Conservation (phyloP, 805 yeast genomes). For the Saccharomycopsis fibuligera region DNA sequence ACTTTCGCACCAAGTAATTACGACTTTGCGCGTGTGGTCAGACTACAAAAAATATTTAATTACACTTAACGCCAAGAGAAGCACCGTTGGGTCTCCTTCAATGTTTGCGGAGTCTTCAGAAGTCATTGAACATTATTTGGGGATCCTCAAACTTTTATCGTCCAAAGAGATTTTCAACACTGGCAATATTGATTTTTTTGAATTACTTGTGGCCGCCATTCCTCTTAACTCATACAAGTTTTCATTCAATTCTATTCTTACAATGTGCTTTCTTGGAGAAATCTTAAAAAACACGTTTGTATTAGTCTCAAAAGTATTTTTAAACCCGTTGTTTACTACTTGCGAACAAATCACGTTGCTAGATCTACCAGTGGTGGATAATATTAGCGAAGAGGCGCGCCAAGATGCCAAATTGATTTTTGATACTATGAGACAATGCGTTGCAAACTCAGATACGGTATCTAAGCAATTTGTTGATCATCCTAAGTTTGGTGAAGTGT, state of each 20-base stretch:
- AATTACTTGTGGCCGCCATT: conserved; percentile 40
- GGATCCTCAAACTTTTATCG: conserved; percentile 32
- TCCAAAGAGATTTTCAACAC: conserved; percentile 31
- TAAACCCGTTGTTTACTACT: conserved; percentile 6
- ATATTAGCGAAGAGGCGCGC: conserved; percentile 25
- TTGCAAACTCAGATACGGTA: conserved; percentile 20
- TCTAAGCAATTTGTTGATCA: conserved; percentile 26
- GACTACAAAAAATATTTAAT: conserved; percentile 31
- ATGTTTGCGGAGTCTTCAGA: too few relatives aligned
- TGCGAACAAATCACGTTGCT: conserved; percentile 8
- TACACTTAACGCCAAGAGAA: conserved; percentile 21
- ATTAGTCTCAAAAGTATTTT: conserved; percentile 22
- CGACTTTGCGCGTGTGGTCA: conserved; percentile 47
- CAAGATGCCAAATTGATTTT: conserved; percentile 2
- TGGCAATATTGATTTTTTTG: conserved; percentile 45
- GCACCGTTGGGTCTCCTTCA: neutral
- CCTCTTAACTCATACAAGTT: conserved; percentile 43
- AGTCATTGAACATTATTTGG: conserved; percentile 25
- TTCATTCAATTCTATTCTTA: conserved; percentile 41
- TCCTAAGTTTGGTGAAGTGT: conserved; percentile 31
- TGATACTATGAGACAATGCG: neutral
- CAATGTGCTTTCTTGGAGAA: conserved; percentile 45
- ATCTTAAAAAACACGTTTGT: conserved; percentile 39
- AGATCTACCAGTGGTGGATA: conserved; percentile 25
- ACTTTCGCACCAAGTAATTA: conserved; percentile 53